Evolutionary conservation across 164 flowering plant genomes (phyloP), one percentile per base, ranked within the genome.

Genomic region (Saururus chinensis): DNA sequence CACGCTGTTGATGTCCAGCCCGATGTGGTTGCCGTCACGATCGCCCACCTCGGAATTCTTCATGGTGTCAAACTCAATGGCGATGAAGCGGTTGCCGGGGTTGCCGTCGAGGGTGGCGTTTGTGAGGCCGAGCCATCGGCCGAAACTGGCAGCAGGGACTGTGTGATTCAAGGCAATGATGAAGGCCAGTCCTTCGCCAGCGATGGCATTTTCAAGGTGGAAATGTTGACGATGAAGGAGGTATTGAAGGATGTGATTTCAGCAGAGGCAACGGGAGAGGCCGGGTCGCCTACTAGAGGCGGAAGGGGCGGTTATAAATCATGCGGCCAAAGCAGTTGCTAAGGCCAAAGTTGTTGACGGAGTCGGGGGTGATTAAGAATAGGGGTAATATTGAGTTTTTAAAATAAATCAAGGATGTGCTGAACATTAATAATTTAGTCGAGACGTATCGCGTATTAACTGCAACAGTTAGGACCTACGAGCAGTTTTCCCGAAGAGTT

Each of bases 151-250:
- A 1, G 22, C 23, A 0, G 89, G 89, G 0, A 71, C n/a, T n/a
- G n/a, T n/a, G n/a, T n/a, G n/a, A n/a, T n/a, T n/a, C n/a, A n/a
- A n/a, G n/a, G n/a, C n/a, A n/a, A n/a, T n/a, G n/a, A n/a, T n/a
- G n/a, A n/a, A n/a, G n/a, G n/a, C n/a, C n/a, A n/a, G 61, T 19
- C 95, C 95, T 45, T 83, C 82, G 10, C 83, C 95, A 1, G 75
- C 60, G 8, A 54, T n/a, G 24, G 25, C 9, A 42, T 65, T 63
- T 1, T 14, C 5, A 4, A 40, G 56, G 0, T 78, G 67, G 71
- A 20, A 77, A 76, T 73, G 71, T 79, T 84, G 40, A 84, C 20
- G 22, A 67, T 13, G 56, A 84, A 82, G 20, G 71, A 20, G 20
- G 89, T 23, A 59, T 57, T 75, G 76, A 84, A 84, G 51, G 86